Evolutionary conservation across 805 yeast species (phyloP), one percentile per base, ranked within the genome.

Genomic region (Starmerella roubikii): DNA sequence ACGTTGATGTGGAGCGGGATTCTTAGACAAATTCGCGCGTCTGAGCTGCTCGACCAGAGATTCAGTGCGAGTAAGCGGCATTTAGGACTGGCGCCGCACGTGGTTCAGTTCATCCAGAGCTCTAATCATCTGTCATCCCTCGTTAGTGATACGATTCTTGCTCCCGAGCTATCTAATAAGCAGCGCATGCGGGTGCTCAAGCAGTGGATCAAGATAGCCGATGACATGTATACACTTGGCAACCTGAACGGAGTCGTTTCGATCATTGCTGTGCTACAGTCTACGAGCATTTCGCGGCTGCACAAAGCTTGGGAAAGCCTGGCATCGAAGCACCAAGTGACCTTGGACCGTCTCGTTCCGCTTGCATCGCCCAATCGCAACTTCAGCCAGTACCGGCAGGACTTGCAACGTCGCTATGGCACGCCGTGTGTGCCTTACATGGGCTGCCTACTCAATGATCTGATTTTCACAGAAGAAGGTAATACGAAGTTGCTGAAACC

Each of bases 141-240:
- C 46, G 61, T 60, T 7, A 59, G 61, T 11, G 60, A 57, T 34
- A 51, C 60, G 4, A 51, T 60, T 34, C 39, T 60, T 25, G 50
- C 46, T 17, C 55, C 52, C 16, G 45, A 41, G n/a, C 34, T 56
- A 35, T 41, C 44, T 18, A 38, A 46, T 30, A 57, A 58, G 41
- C 48, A 47, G 24, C 53, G 65, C 23, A 48, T 51, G 23, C 55
- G 54, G 34, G 43, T 60, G 26, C 48, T 60, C 32, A 55, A 56
- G 46, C 55, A 49, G 29, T 60, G 65, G 65, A 57, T 60, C 43
- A 55, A 54, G 32, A 45, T 58, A 15, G 65, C 64, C 10, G 51
- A 55, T 22, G 54, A 51, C 30, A 45, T 59, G 44, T 42, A 46
- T 33, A 53, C 49, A 20, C 40, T 54, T 16, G 53, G 58, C 13